Percentiles rank a stretch among this genome's conserved stretches.
These are phyloP conservation scores for Allodekkera sacchari DNA, from an alignment of 805 yeast genomes.

Conservation along the genomic window DNA sequence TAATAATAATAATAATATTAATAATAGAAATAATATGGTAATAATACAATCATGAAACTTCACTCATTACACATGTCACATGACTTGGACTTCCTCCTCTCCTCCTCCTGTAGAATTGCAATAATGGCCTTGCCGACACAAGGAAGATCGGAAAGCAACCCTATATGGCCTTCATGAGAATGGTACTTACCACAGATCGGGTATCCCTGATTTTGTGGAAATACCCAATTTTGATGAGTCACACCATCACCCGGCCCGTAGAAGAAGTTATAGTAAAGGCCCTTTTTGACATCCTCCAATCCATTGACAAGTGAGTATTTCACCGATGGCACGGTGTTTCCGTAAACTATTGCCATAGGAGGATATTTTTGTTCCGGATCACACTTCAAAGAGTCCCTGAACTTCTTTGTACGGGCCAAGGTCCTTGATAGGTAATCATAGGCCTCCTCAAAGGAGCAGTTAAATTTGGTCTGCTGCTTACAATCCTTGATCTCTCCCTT, in stretches of 20 bases:
- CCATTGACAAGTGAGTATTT: slow-evolving; percentile 67
- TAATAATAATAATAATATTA: too few species aligned
- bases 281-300: slow-evolving; percentile 53
- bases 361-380: slow-evolving; percentile 52
- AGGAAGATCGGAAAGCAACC: slow-evolving; percentile 63
- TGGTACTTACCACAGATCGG: slow-evolving; percentile 62
- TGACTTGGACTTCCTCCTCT: slow-evolving; percentile 7
- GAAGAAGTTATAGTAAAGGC: slow-evolving; percentile 66
- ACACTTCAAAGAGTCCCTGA: slow-evolving; percentile 46
- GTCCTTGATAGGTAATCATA: slow-evolving; percentile 57
- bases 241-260: slow-evolving; percentile 96
- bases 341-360: slow-evolving; percentile 76
- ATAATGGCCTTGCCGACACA: slow-evolving; percentile 65
- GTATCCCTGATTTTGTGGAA: slow-evolving; percentile 56
- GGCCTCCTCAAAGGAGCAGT: slow-evolving; percentile 46
- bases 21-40: background rate
- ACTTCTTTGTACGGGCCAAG: slow-evolving; percentile 49
- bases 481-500: slow-evolving; percentile 9
- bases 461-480: slow-evolving; percentile 23
- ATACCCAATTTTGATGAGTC: slow-evolving; percentile 69
- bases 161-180: slow-evolving; percentile 68
- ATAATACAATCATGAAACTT: background rate
- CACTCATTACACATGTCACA: background rate
- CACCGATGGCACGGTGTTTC: slow-evolving; percentile 77
- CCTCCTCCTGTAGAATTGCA: slow-evolving; percentile 55